Percentiles rank a stretch among this genome's conserved stretches.
Conservation (phyloP, 257 asterid species). For the Linaria vulgaris region DNA sequence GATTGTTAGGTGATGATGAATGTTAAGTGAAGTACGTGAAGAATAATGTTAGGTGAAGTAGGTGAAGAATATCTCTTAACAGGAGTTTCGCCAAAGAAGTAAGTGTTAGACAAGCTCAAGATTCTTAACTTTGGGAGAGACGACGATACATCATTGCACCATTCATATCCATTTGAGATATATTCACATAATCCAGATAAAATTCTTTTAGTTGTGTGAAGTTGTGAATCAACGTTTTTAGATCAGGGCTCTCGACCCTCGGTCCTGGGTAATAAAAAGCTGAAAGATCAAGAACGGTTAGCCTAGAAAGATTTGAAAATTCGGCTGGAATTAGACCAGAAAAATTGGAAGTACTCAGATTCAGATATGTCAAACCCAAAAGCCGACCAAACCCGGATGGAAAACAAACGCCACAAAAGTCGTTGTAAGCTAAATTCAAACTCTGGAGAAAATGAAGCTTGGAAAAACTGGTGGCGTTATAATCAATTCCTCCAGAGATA, state of each 20-base stretch:
- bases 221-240: no score
- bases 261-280: constrained; percentile 17
- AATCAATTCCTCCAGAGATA: constrained; percentile 39
- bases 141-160: constrained; percentile 44
- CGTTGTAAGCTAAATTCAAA: constrained; percentile 41
- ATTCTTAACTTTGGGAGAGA: constrained; percentile 36
- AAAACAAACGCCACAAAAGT: constrained; percentile 16
- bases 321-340: constrained; percentile 41
- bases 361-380: constrained; percentile 36
- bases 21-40: no score
- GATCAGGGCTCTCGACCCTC: constrained; percentile 41
- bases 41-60: no score
- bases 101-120: constrained; percentile 44
- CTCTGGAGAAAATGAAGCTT: constrained; percentile 36
- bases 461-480: constrained; percentile 30
- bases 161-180: constrained; percentile 31
- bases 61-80: no score
- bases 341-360: constrained; percentile 44
- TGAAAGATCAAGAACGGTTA: constrained; percentile 46
- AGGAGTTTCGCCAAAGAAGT: constrained; percentile 31
- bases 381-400: constrained; percentile 41
- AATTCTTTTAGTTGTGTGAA: no score
- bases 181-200: no score
- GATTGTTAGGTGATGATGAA: no score
- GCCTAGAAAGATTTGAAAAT: constrained; percentile 35